Evolutionary conservation across 2,329 filamentous ascomycete genomes (phyloP).

Genomic region (Sporothrix variecibatus): DNA sequence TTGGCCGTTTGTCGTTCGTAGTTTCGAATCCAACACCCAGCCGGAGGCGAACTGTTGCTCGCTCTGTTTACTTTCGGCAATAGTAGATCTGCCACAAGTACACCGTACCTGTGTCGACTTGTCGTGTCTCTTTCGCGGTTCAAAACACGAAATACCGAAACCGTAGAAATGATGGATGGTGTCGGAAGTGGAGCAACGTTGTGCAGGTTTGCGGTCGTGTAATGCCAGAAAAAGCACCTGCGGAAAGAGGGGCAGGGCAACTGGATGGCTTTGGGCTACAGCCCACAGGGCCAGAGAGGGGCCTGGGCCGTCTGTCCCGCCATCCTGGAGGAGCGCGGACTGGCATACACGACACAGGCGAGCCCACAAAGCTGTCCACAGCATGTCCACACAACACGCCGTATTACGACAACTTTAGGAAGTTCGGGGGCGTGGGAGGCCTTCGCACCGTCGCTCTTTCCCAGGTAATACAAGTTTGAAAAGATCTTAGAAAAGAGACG

Average conservation of each 20-base stretch:
- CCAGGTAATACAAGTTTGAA: background rate
- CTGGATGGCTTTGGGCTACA: background rate
- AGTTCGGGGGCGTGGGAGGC: background rate
- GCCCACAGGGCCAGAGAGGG: background rate
- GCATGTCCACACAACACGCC: background rate
- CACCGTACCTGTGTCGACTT: background rate
- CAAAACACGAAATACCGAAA: background rate
- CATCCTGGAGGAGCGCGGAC: conserved; percentile 1
- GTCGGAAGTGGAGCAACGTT: conserved; percentile 13
- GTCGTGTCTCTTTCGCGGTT: background rate
- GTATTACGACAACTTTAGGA: background rate
- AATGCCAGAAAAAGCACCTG: background rate
- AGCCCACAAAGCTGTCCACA: background rate
- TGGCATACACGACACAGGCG: background rate
- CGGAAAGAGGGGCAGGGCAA: conserved; percentile 5
- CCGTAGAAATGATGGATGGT: background rate
- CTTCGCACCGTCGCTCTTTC: background rate
- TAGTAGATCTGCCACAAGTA: background rate
- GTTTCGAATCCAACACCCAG: background rate
- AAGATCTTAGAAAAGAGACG: background rate
- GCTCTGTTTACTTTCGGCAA: background rate
- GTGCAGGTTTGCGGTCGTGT: background rate
- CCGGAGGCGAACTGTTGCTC: background rate
- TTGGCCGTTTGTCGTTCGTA: background rate
- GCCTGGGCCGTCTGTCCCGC: conserved; percentile 7